Conservation (phyloP, 208 protist genomes). For the Leishmania amazonensis region DNA sequence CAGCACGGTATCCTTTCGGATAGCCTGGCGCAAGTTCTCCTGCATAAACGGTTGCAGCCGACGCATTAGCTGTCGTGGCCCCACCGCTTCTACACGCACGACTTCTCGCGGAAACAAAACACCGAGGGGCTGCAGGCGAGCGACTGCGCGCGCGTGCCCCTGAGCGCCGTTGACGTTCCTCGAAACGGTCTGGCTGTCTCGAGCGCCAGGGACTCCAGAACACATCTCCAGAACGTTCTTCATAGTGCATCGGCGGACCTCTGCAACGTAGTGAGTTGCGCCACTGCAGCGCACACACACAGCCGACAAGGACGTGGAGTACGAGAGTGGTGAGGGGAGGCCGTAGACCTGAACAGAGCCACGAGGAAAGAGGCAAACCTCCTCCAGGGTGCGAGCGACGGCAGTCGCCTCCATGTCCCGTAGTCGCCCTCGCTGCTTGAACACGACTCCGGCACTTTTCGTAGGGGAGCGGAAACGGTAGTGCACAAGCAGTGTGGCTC, state of each 20-base stretch:
- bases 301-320: constrained; percentile 12
- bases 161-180: not conserved
- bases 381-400: constrained; percentile 3
- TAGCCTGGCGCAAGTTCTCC: constrained; percentile 30
- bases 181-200: not conserved
- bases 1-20: constrained; percentile 56
- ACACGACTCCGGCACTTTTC: not conserved
- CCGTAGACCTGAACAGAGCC: constrained; percentile 11
- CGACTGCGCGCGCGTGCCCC: too few relatives aligned
- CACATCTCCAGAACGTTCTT: not conserved
- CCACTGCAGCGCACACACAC: constrained; percentile 20
- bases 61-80: constrained; percentile 21
- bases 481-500: constrained; percentile 21
- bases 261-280: not conserved
- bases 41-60: constrained; percentile 36
- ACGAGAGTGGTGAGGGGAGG: constrained; percentile 25
- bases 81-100: constrained; percentile 21
- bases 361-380: constrained; percentile 10
- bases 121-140: not conserved
- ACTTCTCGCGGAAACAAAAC: constrained; percentile 21
- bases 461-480: constrained; percentile 3
- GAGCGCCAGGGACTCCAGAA: not conserved
- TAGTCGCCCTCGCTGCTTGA: not conserved
- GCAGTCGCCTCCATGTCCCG: not conserved
- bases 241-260: not conserved